Evolutionary conservation across 2,329 filamentous ascomycete genomes (phyloP).

Genomic region (Aspergillus amoenus): DNA sequence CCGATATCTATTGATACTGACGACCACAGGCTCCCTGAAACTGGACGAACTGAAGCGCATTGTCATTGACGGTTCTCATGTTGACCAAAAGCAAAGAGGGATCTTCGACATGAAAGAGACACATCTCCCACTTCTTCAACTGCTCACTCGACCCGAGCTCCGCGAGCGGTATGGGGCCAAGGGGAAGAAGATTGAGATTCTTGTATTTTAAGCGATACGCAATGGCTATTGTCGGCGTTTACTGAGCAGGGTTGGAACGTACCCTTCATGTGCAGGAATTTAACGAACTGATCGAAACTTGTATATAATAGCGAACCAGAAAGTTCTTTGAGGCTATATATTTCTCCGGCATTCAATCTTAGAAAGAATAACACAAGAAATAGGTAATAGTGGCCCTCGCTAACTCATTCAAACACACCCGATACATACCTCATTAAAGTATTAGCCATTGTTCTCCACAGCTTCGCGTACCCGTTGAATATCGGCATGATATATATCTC

Average conservation of each 20-base stretch:
- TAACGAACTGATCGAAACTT: neutral
- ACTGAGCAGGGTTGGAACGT: neutral
- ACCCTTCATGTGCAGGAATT: neutral
- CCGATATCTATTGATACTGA: slow-evolving; percentile 8
- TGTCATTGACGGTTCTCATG: slow-evolving; percentile 85
- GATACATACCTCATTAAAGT: neutral
- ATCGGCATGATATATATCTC: too few relatives aligned
- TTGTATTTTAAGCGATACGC: slow-evolving; percentile 47
- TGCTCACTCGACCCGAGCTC: slow-evolving; percentile 70
- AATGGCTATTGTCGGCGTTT: slow-evolving; percentile 13
- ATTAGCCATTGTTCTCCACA: neutral
- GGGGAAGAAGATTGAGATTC: slow-evolving; percentile 52
- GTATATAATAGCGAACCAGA: slow-evolving; percentile 2
- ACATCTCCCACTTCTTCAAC: slow-evolving; percentile 73
- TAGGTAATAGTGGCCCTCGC: neutral
- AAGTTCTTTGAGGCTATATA: neutral
- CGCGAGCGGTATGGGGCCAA: slow-evolving; percentile 64
- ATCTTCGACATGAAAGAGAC: slow-evolving; percentile 96
- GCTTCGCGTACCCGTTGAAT: neutral
- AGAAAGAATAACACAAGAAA: neutral
- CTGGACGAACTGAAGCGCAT: slow-evolving; percentile 72
- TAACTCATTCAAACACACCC: neutral
- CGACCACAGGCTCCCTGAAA: slow-evolving; percentile 63
- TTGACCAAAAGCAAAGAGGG: slow-evolving; percentile 91
- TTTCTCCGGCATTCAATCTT: neutral